Evolutionary conservation across 495 filamentous ascomycete genomes (phyloP), one percentile per base, ranked within the genome.

Genomic region (Penicillium antarcticum): DNA sequence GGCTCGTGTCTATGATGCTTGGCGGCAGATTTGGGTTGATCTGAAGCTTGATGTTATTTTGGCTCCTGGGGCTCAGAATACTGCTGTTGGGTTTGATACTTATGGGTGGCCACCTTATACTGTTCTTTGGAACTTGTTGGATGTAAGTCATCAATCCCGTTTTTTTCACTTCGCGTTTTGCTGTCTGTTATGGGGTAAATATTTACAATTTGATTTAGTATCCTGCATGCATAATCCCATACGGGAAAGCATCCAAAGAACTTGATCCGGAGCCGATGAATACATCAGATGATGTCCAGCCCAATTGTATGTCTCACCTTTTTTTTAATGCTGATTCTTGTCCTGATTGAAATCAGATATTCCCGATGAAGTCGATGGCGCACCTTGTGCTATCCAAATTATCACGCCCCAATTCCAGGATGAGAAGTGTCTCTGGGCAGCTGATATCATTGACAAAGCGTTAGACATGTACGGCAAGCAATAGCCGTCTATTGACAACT

Each of bases 81-180:
- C 74, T 8, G 78, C 79, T 0, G 65, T 72, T 17, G 55, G 61
- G 10, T 68, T 77, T 55, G 80, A 82, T 63, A 72, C 67, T 0
- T 82, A 68, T 53, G 74, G 75, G 0, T 52, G 68, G 42, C 63
- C 70, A 13, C 42, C 70, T 5, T 81, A 81, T 55, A 80, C 80
- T 3, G 59, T 73, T 7, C 45, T 80, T 23, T 65, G 66, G 62
- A 81, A 80, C 48, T n/a, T 80, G 48, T 45, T 81, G 3, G 76
- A 81, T 66, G 79, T 80, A 61, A 57, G 77, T 65, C 6, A n/a
- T n/a, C n/a, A n/a, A n/a, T 12, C 37, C 17, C 12, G 8, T 33
- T 8, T 17, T 36, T 9, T 29, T 10, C 5, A n/a, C 7, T 33
- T 4, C 7, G 2, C 12, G 12, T 32, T 13, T 10, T 3, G n/a